Evolutionary conservation across 1,139 yeast genomes (phyloP), one percentile per base, ranked within the genome.

Genomic region (Geotrichum australiense): DNA sequence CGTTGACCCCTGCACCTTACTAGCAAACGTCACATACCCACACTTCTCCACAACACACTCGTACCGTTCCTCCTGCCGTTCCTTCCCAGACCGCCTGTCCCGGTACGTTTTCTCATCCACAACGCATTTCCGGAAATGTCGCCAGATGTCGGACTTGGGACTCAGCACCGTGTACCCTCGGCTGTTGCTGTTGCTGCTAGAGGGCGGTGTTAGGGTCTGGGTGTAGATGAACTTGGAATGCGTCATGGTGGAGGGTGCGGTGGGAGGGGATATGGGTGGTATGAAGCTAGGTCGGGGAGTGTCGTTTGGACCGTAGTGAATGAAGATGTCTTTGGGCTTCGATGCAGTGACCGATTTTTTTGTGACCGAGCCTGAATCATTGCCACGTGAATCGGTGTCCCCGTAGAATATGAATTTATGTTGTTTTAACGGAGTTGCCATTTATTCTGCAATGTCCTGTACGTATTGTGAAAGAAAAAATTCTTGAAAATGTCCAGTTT

Each of bases 1-100:
- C 22, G 37, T 34, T 8, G 37, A 34, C 22, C 37, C 37, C 15
- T 34, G 37, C 10, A 34, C 20, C 16, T 34, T 34, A 15, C 37
- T 34, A 14, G 37, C 29, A 12, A 14, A 34, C 8, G 29, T 26
- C 22, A 23, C 25, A 18, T 34, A 34, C 23, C 11, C 12, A 20
- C 37, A 34, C 8, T 23, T 23, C 3, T 23, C 37, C 23, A 34
- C 23, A 19, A 19, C 19, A 30, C 37, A 34, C 18, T 19, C 37
- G 18, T 34, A 34, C 15, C 24, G 29, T 8, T 23, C 37, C n/a
- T 34, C 37, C 18, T 21, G 19, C 21, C 25, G 23, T 4, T 24
- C 22, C 24, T 21, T 19, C 3, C 37, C 37, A 6, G 37, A 24
- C 15, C 37, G 37, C 15, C 25, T 34, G 23, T 34, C 37, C 8